phyloP scores from a whole-genome alignment of 164 flowering plant species.

The Nelumbo lutea region DNA sequence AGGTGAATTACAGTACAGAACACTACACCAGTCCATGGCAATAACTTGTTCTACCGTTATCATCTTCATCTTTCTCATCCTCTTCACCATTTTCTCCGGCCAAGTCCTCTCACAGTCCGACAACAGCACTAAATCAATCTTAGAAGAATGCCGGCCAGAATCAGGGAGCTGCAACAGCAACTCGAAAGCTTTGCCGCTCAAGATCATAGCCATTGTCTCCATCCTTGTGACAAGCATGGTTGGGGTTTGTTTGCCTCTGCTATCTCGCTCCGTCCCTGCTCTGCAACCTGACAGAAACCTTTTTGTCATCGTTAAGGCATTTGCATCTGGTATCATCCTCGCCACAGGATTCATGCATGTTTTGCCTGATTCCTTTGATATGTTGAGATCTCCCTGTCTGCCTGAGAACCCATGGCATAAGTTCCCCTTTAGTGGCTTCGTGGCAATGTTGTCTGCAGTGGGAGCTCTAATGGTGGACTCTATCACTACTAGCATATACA shows the following conservation, averaged over 20 bases:
- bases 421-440: conserved; percentile 30
- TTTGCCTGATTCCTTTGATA: conserved; percentile 27
- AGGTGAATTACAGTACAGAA: no score
- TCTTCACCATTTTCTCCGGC: conserved; percentile 6
- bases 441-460: conserved; percentile 28
- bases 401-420: conserved; percentile 28
- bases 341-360: conserved; percentile 35
- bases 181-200: conserved; percentile 13
- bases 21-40: not conserved
- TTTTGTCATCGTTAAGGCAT: conserved; percentile 25
- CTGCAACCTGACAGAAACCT: conserved; percentile 20
- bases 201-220: conserved; percentile 23
- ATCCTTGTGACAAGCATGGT: conserved; percentile 24
- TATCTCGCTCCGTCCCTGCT: conserved; percentile 14
- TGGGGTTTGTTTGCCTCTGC: conserved; percentile 25
- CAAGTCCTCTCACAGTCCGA: not conserved
- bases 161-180: not conserved
- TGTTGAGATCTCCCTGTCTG: conserved; percentile 22
- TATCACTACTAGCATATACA: conserved; percentile 24
- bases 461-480: conserved; percentile 31
- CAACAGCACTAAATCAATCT: not conserved
- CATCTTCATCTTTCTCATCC: conserved; percentile 4
- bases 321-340: conserved; percentile 29
- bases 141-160: not conserved
- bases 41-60: not conserved